A percentile compares a stretch with the other conserved stretches of the same genome.
phyloP scores from a whole-genome alignment of 176 grass and related monocot species.

The Bonia amplexicaulis region DNA sequence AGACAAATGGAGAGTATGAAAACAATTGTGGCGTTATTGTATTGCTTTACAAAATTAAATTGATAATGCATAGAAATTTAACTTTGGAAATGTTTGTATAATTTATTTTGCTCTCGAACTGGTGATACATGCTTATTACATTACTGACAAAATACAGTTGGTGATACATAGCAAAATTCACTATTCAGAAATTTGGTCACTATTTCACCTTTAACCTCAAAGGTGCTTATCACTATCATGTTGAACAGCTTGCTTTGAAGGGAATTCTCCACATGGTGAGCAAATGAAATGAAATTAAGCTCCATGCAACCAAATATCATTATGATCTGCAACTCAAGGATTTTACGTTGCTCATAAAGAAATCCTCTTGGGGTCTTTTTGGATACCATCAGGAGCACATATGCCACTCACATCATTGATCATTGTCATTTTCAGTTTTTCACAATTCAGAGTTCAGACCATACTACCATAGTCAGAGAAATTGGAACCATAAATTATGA shows the following conservation, averaged over 20 bases:
- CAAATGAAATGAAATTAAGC: not conserved
- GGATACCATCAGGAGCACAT: constrained; percentile 62
- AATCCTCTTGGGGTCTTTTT: constrained; percentile 63
- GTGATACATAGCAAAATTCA: not conserved
- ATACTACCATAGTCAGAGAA: too few relatives aligned
- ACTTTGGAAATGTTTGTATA: not conserved
- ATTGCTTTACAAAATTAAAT: not conserved
- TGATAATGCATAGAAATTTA: not conserved
- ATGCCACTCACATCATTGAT: constrained; percentile 43
- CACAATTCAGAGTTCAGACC: too few relatives aligned
- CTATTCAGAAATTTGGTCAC: too few relatives aligned
- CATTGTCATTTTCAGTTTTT: too few relatives aligned
- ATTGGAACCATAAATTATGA: too few relatives aligned
- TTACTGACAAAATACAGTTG: not conserved
- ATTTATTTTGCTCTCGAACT: not conserved
- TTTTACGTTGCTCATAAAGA: constrained; percentile 51
- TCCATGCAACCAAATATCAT: not conserved
- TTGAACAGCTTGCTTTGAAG: not conserved
- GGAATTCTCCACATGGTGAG: not conserved
- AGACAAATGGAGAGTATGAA: not conserved
- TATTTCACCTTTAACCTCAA: not conserved
- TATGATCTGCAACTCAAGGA: constrained; percentile 14
- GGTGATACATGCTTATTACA: not conserved
- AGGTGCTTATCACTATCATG: not conserved
- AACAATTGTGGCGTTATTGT: not conserved